A percentile compares a stretch with the other conserved stretches of the same genome.
Conservation (phyloP, 768 basidiomycete species). For the Sporobolomyces roseus region DNA sequence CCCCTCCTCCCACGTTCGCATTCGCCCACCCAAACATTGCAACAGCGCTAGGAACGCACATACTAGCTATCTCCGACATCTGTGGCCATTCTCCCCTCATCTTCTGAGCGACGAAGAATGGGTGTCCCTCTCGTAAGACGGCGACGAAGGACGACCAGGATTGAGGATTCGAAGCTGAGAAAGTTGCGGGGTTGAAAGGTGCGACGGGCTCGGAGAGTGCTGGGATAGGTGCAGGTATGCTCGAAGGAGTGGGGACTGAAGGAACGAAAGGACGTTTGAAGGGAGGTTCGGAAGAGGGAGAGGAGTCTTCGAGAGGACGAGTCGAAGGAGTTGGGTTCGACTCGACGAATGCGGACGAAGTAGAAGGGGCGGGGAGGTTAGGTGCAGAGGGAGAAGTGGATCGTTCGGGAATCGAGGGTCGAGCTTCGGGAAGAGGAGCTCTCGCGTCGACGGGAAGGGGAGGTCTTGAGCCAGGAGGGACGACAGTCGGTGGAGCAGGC, state of each 20-base stretch:
- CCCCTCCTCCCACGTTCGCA: too few relatives aligned
- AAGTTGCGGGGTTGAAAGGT: conserved; percentile 53
- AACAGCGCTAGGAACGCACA: conserved; percentile 12
- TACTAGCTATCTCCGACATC: conserved; percentile 20
- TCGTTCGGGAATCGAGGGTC: not conserved
- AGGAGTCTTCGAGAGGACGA: too few relatives aligned
- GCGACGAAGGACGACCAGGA: conserved; percentile 70
- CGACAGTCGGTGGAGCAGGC: not conserved
- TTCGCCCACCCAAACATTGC: conserved; percentile 13
- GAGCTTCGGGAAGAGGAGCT: not conserved
- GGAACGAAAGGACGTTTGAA: not conserved
- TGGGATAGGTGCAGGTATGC: not conserved
- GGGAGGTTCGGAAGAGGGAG: not conserved
- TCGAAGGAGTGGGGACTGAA: too few relatives aligned
- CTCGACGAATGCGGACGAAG: too few relatives aligned
- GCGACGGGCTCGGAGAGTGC: not conserved
- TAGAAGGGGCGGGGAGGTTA: too few relatives aligned
- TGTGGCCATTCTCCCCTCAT: conserved; percentile 19
- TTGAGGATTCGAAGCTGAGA: conserved; percentile 67
- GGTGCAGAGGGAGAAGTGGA: not conserved
- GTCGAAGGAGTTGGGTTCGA: too few relatives aligned
- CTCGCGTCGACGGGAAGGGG: not conserved
- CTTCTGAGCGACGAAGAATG: conserved; percentile 14
- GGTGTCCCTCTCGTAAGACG: not conserved
- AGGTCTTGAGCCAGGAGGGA: too few relatives aligned